Evolutionary conservation across 2,329 filamentous ascomycete genomes (phyloP).

Genomic region (Aureobasidium sp.): DNA sequence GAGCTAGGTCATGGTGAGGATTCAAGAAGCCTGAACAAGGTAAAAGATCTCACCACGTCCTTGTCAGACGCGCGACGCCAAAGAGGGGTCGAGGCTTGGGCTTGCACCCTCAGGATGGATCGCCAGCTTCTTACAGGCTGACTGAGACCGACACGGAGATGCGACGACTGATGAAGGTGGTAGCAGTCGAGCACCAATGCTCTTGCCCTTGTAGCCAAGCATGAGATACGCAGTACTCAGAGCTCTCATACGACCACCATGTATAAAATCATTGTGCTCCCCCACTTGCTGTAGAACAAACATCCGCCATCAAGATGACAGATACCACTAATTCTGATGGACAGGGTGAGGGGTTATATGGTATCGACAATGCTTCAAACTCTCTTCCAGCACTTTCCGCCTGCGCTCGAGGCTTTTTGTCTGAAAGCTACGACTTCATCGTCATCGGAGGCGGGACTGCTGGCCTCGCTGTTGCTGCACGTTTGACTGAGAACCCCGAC

Average conservation of each 20-base stretch:
- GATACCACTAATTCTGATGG: neutral
- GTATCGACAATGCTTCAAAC: neutral
- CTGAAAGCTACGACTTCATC: slow-evolving; percentile 14
- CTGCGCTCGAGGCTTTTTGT: neutral
- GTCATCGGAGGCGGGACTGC: slow-evolving; percentile 18
- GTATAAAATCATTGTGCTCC: neutral
- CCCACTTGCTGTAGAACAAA: neutral
- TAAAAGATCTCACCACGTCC: neutral
- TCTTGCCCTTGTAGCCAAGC: neutral
- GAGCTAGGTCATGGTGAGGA: neutral
- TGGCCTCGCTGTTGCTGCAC: slow-evolving; percentile 16
- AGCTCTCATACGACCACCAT: neutral
- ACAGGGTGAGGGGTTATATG: neutral
- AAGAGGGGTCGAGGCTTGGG: neutral
- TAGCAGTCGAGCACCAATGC: neutral
- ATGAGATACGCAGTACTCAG: neutral
- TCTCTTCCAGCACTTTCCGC: neutral
- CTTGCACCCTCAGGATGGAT: neutral
- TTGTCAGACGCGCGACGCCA: neutral
- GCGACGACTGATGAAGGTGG: neutral
- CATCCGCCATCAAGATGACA: neutral
- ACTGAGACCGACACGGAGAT: neutral
- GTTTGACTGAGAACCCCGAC: slow-evolving; percentile 16
- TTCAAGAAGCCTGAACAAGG: neutral
- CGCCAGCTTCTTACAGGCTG: neutral